A percentile compares a stretch with the other conserved stretches of the same genome.
Evolutionary conservation across 345 rosid genomes (phyloP).

Genomic region (Hypericum perforatum): DNA sequence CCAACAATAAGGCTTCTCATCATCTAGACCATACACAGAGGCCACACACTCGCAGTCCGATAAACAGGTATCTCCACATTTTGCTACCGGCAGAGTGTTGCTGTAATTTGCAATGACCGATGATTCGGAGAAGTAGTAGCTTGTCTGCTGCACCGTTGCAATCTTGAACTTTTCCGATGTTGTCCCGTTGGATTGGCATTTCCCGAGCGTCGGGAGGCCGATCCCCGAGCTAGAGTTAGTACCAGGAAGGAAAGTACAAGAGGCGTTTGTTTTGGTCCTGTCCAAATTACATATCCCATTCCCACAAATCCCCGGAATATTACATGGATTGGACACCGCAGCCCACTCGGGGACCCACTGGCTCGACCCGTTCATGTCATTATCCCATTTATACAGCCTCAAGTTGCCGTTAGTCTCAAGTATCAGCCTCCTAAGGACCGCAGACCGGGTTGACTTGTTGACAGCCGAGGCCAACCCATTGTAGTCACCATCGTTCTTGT

Average conservation of each 20-base stretch:
- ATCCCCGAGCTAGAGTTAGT: constrained; percentile 28
- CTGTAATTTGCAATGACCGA: constrained; percentile 65
- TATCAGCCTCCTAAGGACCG: constrained; percentile 46
- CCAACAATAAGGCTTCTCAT: constrained; percentile 90
- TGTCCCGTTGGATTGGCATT: constrained; percentile 32
- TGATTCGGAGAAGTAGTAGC: constrained; percentile 54
- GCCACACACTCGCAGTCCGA: constrained; percentile 75
- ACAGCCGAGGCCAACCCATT: constrained; percentile 30
- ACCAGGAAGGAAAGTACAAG: constrained; percentile 70
- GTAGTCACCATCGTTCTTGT: constrained; percentile 55
- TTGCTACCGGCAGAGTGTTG: constrained; percentile 36
- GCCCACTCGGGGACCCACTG: constrained; percentile 93
- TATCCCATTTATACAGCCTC: constrained; percentile 72
- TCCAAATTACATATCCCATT: constrained; percentile 70
- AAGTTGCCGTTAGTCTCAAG: constrained; percentile 73
- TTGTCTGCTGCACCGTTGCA: constrained; percentile 58
- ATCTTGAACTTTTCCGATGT: constrained; percentile 32
- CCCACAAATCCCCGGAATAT: constrained; percentile 77
- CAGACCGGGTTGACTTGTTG: constrained; percentile 23
- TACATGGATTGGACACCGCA: constrained; percentile 83
- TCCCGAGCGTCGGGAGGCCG: constrained; percentile 26
- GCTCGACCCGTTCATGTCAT: constrained; percentile 63
- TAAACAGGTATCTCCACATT: constrained; percentile 69
- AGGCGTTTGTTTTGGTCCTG: constrained; percentile 60
- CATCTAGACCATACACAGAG: constrained; percentile 81